Base-by-base conservation (phyloP, 176 grass and related monocot species). In the Urochloa ruziziensis region DNA sequence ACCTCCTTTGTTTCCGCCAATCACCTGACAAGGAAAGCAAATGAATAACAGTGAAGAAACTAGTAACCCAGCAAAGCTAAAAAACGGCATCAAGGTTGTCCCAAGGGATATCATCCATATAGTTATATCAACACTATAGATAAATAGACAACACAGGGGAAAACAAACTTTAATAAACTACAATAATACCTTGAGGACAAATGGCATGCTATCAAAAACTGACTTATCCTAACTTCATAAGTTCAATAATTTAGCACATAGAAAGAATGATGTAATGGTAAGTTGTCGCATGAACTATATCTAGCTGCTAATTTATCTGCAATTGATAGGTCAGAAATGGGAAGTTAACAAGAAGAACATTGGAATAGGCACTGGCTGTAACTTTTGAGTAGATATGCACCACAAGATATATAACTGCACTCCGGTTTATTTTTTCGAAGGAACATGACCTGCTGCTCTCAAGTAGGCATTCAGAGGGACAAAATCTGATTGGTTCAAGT, bases 1-100 rank as follows among this genome's bases (percentile, higher is more conserved):
- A 87, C 96, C 96, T 53, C 96, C 96, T 85, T 94, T 88, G 83
- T 99, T 99, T 89, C 91, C 96, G 70, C 83, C 84, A 62, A 93
- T 83, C 59, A 99, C 91, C 96, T 99, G 42, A 77, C 46, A 23
- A 68, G 36, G 82, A 36, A 47, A 48, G 35, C 3, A 89, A 16
- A 58, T 17, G 8, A 84, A 76, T 63, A 65, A 75, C 70, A 6
- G 43, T 83, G 10, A 39, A 70, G 4, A 68, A 52, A 79, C 40
- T 51, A 80, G 71, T 73, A 6, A 23, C 53, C 63, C 21, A 48
- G 54, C 13, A 82, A 78, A 78, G 75, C 47, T 40, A 33, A 73
- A 57, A 23, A 80, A 68, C 34, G 62, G 12, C 21, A 74, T 46
- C 30, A 48, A 27, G 46, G 28, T 43, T 53, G 12, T 68, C 60